Percentiles rank a stretch among this genome's conserved stretches.
These are phyloP conservation scores for Citropsis articulata DNA, from an alignment of 345 rosid species.

Conservation along the genomic window DNA sequence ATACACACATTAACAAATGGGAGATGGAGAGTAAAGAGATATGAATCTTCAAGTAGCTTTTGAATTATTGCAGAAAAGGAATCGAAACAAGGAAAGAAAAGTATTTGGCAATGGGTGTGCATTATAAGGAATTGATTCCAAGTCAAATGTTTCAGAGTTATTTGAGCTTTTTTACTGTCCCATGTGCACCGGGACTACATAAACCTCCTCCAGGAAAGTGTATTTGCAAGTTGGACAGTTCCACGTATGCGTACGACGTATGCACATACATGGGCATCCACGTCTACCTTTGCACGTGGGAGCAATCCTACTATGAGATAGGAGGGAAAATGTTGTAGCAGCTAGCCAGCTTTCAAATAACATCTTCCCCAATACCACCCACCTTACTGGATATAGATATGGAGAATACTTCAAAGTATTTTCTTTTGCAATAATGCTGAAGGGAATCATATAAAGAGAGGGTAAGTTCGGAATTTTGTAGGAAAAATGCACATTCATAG, in stretches of 20 bases:
- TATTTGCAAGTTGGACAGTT: constrained; percentile 30
- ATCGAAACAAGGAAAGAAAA: constrained; percentile 40
- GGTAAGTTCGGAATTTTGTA: constrained; percentile 21
- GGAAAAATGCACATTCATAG: constrained; percentile 26
- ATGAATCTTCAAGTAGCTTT: constrained; percentile 56
- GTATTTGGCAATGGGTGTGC: constrained; percentile 50
- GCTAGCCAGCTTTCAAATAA: constrained; percentile 24
- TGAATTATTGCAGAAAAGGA: constrained; percentile 66
- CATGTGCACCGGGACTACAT: constrained; percentile 33
- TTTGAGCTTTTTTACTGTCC: constrained; percentile 34
- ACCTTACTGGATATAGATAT: constrained; percentile 22
- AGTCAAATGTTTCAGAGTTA: constrained; percentile 16
- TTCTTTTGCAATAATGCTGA: constrained; percentile 49
- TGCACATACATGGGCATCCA: constrained; percentile 5
- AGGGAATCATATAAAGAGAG: constrained; percentile 43
- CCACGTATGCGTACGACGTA: neutral
- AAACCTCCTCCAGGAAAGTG: constrained; percentile 48
- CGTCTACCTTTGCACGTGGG: neutral
- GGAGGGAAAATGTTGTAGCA: constrained; percentile 24
- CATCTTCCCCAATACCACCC: constrained; percentile 36
- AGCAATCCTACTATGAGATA: constrained; percentile 21
- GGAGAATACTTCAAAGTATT: constrained; percentile 36
- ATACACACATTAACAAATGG: constrained; percentile 18
- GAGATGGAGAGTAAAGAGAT: constrained; percentile 16
- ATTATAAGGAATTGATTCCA: constrained; percentile 63